Percentiles rank a stretch among this genome's conserved stretches.
Evolutionary conservation across 2,329 filamentous ascomycete species (phyloP).

Genomic region (Epichloe festucae): DNA sequence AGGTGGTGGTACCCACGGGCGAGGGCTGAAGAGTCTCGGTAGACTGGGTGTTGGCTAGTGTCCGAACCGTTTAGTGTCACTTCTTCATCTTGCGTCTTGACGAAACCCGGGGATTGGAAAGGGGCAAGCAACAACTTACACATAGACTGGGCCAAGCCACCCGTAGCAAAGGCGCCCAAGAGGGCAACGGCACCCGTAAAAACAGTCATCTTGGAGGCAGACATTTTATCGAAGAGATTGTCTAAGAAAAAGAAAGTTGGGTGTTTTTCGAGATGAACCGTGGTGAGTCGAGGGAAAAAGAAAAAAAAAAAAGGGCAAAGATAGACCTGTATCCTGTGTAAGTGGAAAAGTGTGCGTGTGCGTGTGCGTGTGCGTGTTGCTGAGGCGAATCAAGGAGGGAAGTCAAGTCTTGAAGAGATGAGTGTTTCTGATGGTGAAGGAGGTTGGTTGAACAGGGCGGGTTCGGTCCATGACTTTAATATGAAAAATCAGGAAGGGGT

Average conservation of each 20-base stretch:
- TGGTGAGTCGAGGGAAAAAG: not conserved
- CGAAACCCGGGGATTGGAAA: not conserved
- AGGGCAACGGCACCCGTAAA: conserved; percentile 13
- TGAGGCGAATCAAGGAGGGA: not conserved
- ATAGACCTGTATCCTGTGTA: not conserved
- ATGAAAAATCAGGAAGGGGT: not conserved
- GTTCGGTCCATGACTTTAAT: not conserved
- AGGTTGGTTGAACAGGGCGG: not conserved
- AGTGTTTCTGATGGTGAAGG: not conserved
- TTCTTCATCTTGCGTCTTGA: not conserved
- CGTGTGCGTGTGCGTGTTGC: not conserved
- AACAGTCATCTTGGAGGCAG: conserved; percentile 16
- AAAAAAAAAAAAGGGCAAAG: no score
- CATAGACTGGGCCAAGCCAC: conserved; percentile 8
- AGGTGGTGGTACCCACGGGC: conserved; percentile 19
- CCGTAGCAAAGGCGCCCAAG: conserved; percentile 10
- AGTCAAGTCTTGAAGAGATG: not conserved
- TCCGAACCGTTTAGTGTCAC: not conserved
- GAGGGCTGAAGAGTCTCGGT: conserved; percentile 18
- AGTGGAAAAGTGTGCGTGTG: not conserved
- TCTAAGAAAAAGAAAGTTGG: no score
- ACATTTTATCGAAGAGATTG: conserved; percentile 11
- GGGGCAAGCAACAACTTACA: conserved; percentile 8
- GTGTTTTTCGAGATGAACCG: not conserved
- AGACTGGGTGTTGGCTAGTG: conserved; percentile 15